Base-by-base conservation (phyloP, 2,329 filamentous ascomycete genomes). In the Pleomassaria siparia region DNA sequence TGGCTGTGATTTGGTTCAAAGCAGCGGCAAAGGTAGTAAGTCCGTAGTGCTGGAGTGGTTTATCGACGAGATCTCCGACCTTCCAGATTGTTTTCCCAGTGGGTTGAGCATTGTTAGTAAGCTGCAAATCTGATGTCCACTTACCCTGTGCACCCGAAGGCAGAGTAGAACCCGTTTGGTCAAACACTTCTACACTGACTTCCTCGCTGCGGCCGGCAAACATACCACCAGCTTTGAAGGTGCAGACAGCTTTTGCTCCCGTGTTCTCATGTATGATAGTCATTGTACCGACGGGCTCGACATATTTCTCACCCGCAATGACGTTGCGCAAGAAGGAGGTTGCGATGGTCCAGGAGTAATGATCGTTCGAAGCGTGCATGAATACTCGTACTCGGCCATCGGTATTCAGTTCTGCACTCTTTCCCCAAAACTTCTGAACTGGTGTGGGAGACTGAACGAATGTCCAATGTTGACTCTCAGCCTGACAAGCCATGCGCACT, bases 391-490 rank as follows among this genome's bases (percentile, higher is more conserved):
- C 85, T 21, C 89, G 87, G 2, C 94, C 94, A 45, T 96, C 92
- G 0, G 91, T 97, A 51, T 89, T 94, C 53, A 99, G 84, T 71
- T 99, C 94, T 2, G 90, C 90, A 45, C 87, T 92, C 76, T 97
- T 97, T 46, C 94, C 94, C 94, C 94, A 97, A 75, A 99, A 99
- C 67, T 97, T 97, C 67, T 99, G 92, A 18, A 87, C 87, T 0
- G 94, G 94, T 47, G 88, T 86, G 0, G 94, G 89, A 4, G 87
- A 89, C 67, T 97, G 94, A 1, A 89, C 80, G 52, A 96, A 86
- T 2, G 87, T 90, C 94, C 94, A 99, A 47, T 82, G 77, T 30
- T 84, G 80, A 30, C 88, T 84, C 69, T 99, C 94, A 4, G 92
- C 94, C 70, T 97, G 91, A 75, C 91, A 92, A 5, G 94, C 94